phyloP scores from a whole-genome alignment of 83 land plant species.

The Picea abies region DNA sequence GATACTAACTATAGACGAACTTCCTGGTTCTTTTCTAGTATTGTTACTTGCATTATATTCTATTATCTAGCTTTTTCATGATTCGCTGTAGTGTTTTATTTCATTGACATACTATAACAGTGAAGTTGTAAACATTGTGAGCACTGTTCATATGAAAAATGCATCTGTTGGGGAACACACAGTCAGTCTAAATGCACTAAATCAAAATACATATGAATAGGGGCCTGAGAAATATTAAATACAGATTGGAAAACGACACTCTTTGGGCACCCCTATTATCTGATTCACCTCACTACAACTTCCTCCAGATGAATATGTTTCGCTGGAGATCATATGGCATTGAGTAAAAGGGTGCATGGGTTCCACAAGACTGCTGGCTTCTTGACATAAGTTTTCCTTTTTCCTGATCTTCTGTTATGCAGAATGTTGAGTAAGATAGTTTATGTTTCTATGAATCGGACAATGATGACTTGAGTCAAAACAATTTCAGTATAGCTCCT shows the following conservation, averaged over 20 bases:
- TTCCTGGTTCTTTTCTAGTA: not conserved
- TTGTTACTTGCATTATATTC: not conserved
- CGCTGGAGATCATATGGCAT: not conserved
- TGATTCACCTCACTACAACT: not conserved
- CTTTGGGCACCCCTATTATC: not conserved
- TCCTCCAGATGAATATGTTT: slow-evolving; percentile 3
- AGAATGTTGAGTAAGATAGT: not conserved
- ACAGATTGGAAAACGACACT: not conserved
- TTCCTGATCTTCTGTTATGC: not conserved
- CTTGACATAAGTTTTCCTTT: not conserved
- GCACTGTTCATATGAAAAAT: not conserved
- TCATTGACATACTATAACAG: not conserved
- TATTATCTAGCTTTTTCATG: not conserved
- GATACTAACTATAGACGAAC: not conserved
- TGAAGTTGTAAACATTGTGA: not conserved
- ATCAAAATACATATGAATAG: not conserved
- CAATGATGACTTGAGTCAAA: not conserved
- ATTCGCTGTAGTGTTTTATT: not conserved
- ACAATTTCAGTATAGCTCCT: not conserved
- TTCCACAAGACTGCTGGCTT: not conserved
- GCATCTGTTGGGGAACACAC: not conserved
- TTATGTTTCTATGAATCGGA: not conserved
- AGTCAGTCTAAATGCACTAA: not conserved
- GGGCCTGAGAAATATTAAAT: not conserved
- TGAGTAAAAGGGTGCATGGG: not conserved